Evolutionary conservation across 805 yeast species (phyloP).

Genomic region (Sugiyamaella smithiae): DNA sequence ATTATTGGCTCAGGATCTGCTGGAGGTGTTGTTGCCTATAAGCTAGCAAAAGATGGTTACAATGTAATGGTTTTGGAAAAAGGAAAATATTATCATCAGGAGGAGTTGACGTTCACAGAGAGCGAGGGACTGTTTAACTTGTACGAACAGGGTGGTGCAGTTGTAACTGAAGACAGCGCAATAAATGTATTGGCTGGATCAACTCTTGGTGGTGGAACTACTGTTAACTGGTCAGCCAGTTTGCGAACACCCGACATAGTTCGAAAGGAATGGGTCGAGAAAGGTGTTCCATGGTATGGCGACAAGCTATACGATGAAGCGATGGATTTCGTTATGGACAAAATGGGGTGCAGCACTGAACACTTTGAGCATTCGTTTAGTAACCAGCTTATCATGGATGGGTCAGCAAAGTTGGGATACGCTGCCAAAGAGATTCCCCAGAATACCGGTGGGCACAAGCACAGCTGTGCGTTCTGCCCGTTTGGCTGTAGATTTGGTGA

Average conservation of each 20-base stretch:
- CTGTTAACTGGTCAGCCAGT: conserved; percentile 58
- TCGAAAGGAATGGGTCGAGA: conserved; percentile 50
- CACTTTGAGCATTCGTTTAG: conserved; percentile 43
- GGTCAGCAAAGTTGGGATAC: conserved; percentile 47
- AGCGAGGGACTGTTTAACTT: conserved; percentile 36
- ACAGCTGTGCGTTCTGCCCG: conserved; percentile 48
- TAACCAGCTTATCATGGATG: conserved; percentile 44
- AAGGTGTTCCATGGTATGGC: conserved; percentile 48
- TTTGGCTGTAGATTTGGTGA: conserved; percentile 51
- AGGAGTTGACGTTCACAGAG: conserved; percentile 41
- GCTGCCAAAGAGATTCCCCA: conserved; percentile 42
- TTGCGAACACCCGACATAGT: conserved; percentile 49
- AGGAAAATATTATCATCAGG: conserved; percentile 42
- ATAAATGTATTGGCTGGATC: conserved; percentile 47
- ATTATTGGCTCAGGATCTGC: conserved; percentile 55
- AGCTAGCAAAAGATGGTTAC: conserved; percentile 44
- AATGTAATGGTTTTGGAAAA: conserved; percentile 49
- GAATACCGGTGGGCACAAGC: conserved; percentile 43
- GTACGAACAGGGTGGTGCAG: conserved; percentile 42
- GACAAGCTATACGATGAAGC: conserved; percentile 43
- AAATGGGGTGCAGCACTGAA: conserved; percentile 47
- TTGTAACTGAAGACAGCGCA: conserved; percentile 39
- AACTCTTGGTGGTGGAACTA: conserved; percentile 57
- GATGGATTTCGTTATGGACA: conserved; percentile 44
- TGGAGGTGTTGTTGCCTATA: conserved; percentile 52